These are phyloP conservation scores for Candolleomyces aberdarensis DNA, from an alignment of 768 basidiomycete species.

Conservation along the genomic window DNA sequence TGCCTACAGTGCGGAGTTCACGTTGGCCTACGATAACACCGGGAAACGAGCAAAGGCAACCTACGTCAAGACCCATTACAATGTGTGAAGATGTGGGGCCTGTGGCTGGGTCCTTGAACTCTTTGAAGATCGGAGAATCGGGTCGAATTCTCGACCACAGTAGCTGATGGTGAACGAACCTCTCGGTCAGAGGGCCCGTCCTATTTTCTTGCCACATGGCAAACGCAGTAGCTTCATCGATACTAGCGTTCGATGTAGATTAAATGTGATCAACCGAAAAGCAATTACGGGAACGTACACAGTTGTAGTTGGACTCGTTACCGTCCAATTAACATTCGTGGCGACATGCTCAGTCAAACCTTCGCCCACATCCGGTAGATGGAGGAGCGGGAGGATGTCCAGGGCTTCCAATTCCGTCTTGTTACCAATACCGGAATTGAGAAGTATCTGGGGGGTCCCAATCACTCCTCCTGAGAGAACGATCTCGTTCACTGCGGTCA, in stretches of 20 bases:
- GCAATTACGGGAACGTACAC: background rate
- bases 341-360: slow-evolving; percentile 14
- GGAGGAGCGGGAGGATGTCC: slow-evolving; percentile 8
- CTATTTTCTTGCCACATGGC: slow-evolving; percentile 17
- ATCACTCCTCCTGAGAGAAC: slow-evolving; percentile 28
- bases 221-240: slow-evolving; percentile 15
- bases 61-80: slow-evolving; percentile 10
- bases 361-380: slow-evolving; percentile 16
- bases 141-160: slow-evolving; percentile 18
- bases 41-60: background rate
- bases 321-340: no score
- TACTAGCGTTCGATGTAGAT: background rate
- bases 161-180: slow-evolving; percentile 14
- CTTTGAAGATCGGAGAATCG: slow-evolving; percentile 15
- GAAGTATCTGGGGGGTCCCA: slow-evolving; percentile 22
- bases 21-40: no score
- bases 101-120: slow-evolving; percentile 19
- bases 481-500: slow-evolving; percentile 23
- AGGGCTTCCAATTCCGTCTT: slow-evolving; percentile 7
- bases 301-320: background rate
- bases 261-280: no score
- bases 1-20: background rate
- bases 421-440: slow-evolving; percentile 23
- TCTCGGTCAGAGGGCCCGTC: slow-evolving; percentile 19
- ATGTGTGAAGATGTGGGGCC: slow-evolving; percentile 21